Base-by-base conservation (phyloP, 1,284 basidiomycete species). In the Vanrija humicola region DNA sequence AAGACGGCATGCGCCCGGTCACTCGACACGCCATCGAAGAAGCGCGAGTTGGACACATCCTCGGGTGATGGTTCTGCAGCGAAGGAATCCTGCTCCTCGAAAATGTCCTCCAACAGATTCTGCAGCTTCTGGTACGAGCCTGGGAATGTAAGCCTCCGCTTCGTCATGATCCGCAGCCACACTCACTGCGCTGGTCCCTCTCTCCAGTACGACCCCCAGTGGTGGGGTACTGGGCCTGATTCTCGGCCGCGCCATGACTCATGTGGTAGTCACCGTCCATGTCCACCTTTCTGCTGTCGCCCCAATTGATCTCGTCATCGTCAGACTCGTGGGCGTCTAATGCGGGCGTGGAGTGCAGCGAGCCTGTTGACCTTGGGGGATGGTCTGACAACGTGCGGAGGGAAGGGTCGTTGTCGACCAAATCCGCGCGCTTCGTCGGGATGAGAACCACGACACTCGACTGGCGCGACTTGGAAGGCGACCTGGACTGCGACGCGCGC, bases 31-130 rank as follows among this genome's bases (percentile, higher is more conserved):
- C 78, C 66, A 1, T 85, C 85, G 66, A 93, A 92, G 70, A 82
- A 88, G 5, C 84, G 82, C 6, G 68, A 64, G 0, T 60, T 45
- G 0, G 56, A 48, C 14, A 90, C 75, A 53, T 85, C 83, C 14
- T 75, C 68, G 5, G 79, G 61, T 40, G 83, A 81, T 1, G 83
- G 77, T 56, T 88, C 85, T 1, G 86, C 80, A 3, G 87, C 82
- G 19, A 95, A 79, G 0, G 82, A 74, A 68, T 95, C 92, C 67
- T 94, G 88, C 0, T 90, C 89, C 69, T 94, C 90, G 62, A 94
- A 89, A 19, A 95, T 83, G 54, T 94, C 90, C 58, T 94, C 90
- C 1, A 94, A 78, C 18, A 87, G 71, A 6, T 80, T 80, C 2
- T 79, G 80, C 6, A 95, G 79, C 68, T 88, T 92, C 66, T 90